Percentiles rank a stretch among this genome's conserved stretches.
These are phyloP conservation scores for Penicillium daleae DNA, from an alignment of 495 filamentous ascomycete species.

Conservation along the genomic window DNA sequence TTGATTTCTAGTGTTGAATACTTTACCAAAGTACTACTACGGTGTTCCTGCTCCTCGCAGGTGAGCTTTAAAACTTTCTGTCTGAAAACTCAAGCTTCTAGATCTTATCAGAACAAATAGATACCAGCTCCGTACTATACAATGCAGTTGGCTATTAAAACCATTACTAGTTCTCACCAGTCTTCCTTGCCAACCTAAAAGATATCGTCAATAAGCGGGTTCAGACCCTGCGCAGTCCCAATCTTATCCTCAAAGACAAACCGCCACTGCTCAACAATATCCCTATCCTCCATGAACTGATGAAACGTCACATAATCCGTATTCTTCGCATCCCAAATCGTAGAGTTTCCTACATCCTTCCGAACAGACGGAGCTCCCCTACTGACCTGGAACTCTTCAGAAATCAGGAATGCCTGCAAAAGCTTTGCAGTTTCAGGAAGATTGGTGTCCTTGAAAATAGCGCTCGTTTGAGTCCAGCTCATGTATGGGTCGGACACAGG, in stretches of 20 bases:
- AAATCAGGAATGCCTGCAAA: neutral
- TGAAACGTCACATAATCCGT: neutral
- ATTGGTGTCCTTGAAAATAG: neutral
- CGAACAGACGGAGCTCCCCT: neutral
- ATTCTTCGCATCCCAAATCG: neutral
- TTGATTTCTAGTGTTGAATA: too few relatives aligned
- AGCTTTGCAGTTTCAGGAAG: conserved; percentile 2
- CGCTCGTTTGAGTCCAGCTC: neutral
- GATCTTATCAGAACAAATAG: neutral
- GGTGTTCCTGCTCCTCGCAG: too few relatives aligned
- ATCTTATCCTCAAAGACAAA: conserved; percentile 1
- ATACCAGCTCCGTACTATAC: neutral
- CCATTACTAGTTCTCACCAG: neutral
- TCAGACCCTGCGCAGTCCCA: conserved; percentile 1
- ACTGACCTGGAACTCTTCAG: neutral
- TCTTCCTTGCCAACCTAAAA: neutral
- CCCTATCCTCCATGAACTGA: conserved; percentile 3
- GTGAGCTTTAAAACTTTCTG: too few relatives aligned
- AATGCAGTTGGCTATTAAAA: neutral
- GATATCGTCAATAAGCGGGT: conserved; percentile 1
- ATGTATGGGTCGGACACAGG: neutral
- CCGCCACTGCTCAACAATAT: neutral
- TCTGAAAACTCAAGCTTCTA: neutral
- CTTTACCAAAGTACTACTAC: too few relatives aligned
- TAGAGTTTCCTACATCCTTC: neutral